Evolutionary conservation across 805 yeast species (phyloP).

Genomic region (Yarrowia alimentaria): DNA sequence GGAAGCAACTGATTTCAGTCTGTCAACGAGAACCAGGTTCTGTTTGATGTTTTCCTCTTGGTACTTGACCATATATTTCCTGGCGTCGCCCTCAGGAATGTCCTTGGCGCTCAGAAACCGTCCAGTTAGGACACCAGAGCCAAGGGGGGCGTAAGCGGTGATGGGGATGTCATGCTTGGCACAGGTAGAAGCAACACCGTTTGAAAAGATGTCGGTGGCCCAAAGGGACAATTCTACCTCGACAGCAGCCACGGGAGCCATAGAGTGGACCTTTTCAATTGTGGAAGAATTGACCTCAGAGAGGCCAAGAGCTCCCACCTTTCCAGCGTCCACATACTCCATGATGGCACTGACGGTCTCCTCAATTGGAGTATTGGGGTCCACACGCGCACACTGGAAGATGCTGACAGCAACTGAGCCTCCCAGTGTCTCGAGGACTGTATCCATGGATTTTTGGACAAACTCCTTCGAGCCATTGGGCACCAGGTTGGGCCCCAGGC

Average conservation of each 20-base stretch:
- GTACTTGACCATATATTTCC: constrained; percentile 56
- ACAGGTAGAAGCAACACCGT: constrained; percentile 64
- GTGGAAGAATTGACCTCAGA: constrained; percentile 69
- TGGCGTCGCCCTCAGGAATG: constrained; percentile 56
- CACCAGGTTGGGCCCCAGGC: constrained; percentile 42
- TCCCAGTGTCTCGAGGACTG: constrained; percentile 37
- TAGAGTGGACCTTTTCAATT: constrained; percentile 55
- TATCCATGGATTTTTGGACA: constrained; percentile 50
- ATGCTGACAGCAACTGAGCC: constrained; percentile 44
- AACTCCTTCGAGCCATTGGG: constrained; percentile 55
- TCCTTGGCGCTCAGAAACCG: constrained; percentile 47
- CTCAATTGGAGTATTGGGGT: constrained; percentile 52
- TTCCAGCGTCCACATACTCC: constrained; percentile 60
- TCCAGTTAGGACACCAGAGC: constrained; percentile 77
- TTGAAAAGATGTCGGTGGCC: constrained; percentile 55
- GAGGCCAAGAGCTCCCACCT: constrained; percentile 66
- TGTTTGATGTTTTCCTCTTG: constrained; percentile 53
- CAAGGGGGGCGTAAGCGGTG: constrained; percentile 80
- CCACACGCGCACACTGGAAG: constrained; percentile 74
- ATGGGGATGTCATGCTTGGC: constrained; percentile 61
- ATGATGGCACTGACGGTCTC: constrained; percentile 57
- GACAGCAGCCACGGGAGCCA: constrained; percentile 59
- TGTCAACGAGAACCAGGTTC: constrained; percentile 52
- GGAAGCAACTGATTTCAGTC: constrained; percentile 52
- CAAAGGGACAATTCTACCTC: constrained; percentile 79